Evolutionary conservation across 768 basidiomycete genomes (phyloP).

Genomic region (Albatrellus ellisii): DNA sequence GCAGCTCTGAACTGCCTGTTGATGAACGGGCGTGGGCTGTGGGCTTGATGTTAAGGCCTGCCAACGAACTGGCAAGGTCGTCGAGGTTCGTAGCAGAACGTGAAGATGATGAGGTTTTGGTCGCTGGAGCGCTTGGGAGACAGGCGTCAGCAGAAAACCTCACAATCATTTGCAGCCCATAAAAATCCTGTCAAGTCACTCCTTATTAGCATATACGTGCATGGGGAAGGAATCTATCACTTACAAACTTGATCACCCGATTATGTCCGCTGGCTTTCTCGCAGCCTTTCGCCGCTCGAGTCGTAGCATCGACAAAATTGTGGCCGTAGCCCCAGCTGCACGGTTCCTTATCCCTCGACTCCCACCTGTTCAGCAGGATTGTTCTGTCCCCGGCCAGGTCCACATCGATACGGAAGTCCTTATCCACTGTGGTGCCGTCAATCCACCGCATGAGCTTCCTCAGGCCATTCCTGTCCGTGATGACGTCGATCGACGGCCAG

Average conservation of each 20-base stretch:
- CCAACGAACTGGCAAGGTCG: neutral
- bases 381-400: slow-evolving; percentile 48
- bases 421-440: slow-evolving; percentile 19
- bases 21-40: too few relatives aligned
- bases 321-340: slow-evolving; percentile 35
- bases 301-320: slow-evolving; percentile 47
- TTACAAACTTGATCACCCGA: slow-evolving; percentile 48
- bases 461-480: slow-evolving; percentile 56
- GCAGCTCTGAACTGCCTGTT: neutral
- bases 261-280: slow-evolving; percentile 42
- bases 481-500: slow-evolving; percentile 28
- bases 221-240: neutral
- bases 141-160: slow-evolving; percentile 39
- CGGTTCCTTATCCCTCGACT: slow-evolving; percentile 21
- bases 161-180: slow-evolving; percentile 41
- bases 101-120: too few relatives aligned
- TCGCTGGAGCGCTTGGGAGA: neutral
- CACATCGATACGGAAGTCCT: slow-evolving; percentile 60
- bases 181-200: slow-evolving; percentile 31
- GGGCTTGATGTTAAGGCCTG: slow-evolving; percentile 3
- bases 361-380: slow-evolving; percentile 48
- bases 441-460: slow-evolving; percentile 54
- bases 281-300: slow-evolving; percentile 34
- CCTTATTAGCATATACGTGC: neutral
- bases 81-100: too few relatives aligned